Evolutionary conservation across 2,329 filamentous ascomycete species (phyloP), one percentile per base, ranked within the genome.

Genomic region (Tothia fuscella): DNA sequence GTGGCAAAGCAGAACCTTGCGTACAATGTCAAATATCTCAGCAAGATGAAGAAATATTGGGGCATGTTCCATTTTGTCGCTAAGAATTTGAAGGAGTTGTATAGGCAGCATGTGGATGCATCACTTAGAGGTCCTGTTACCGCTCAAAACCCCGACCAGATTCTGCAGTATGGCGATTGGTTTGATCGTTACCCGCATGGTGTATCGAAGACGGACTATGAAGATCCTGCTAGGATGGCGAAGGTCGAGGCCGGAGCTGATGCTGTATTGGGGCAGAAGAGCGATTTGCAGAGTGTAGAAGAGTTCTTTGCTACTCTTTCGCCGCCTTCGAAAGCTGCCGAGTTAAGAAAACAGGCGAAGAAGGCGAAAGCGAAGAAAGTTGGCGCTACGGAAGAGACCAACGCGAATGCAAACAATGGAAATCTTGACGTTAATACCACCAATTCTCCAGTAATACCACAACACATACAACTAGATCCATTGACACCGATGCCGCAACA

Each of bases 1-100:
- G 74, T 76, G 6, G 86, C 85, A 6, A 94, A 93, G 62, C 77
- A 79, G 49, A 88, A 94, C 53, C 67, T 95, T 13, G 78, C 82
- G 1, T 83, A 80, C 49, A 96, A 94, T 49, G 82, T 96, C 52
- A 84, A 82, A 54, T 96, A 91, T 53, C 65, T 98, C 33, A 81
- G 82, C 42, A 91, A 85, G 61, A 93, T 96, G 84, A 95, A 94
- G 67, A 84, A 84, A 46, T 88, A 91, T 54, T 98, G 91, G 91
- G 91, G 89, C 46, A 93, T 95, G 82, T 95, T 96, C 56, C 85
- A 94, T 57, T 95, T 87, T 64, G 88, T 96, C 74, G 81, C 86
- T 1, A 88, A 96, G 56, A 91, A 89, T 53, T 71, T 95, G 26
- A 87, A 91, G 46, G 82, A 89, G 42, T 78, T 93, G 47, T 98